Conservation (phyloP, 78 protist genomes). For the Dictyostelium brefeldianum region DNA sequence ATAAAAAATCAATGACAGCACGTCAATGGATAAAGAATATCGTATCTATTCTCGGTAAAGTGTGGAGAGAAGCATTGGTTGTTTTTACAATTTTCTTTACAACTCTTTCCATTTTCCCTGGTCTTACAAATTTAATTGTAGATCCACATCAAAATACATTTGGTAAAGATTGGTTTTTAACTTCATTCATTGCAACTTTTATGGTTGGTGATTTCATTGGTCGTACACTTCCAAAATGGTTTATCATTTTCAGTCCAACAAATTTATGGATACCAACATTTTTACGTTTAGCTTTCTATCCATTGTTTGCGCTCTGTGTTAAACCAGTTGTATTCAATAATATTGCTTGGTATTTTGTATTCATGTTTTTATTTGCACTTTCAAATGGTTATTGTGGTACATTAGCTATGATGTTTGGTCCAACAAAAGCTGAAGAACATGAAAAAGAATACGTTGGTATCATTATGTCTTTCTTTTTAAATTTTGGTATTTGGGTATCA, state of each 20-base stretch:
- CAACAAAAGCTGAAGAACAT: conserved; percentile 73
- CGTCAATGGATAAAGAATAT: neutral
- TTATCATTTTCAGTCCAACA: conserved; percentile 59
- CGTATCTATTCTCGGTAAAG: conserved; percentile 17
- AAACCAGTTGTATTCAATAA: conserved; percentile 34
- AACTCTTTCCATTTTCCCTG: conserved; percentile 76
- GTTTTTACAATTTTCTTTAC: conserved; percentile 79
- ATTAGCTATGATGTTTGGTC: conserved; percentile 85
- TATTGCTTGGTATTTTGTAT: conserved; percentile 11
- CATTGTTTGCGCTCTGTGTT: conserved; percentile 69
- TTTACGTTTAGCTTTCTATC: conserved; percentile 55
- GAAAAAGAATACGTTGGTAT: conserved; percentile 78
- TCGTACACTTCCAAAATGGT: conserved; percentile 64
- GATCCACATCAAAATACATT: neutral
- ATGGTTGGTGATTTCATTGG: conserved; percentile 82
- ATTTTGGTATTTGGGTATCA: conserved; percentile 79
- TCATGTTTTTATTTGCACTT: conserved; percentile 64
- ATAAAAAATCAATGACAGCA: neutral
- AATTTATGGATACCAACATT: conserved; percentile 78
- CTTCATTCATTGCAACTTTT: conserved; percentile 15
- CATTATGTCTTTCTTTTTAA: conserved; percentile 78
- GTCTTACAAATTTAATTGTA: conserved; percentile 38
- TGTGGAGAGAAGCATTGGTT: conserved; percentile 84
- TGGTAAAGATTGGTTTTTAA: conserved; percentile 27
- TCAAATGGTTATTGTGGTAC: conserved; percentile 82